phyloP scores from a whole-genome alignment of 2,329 filamentous ascomycete genomes.

The Colletotrichum caudatum region DNA sequence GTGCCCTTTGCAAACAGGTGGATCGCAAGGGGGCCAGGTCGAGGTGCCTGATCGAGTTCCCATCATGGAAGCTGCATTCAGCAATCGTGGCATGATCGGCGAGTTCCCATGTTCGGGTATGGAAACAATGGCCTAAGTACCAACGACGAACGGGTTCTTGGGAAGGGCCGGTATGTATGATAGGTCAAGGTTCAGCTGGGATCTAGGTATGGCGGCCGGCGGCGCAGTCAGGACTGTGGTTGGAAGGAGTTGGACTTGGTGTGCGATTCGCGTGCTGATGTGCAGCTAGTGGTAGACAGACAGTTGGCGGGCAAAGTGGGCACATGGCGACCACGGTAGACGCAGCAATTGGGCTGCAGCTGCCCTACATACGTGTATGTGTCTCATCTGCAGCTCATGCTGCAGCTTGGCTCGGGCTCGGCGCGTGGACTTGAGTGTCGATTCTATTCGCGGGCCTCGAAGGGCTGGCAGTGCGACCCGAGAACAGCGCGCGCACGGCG shows the following conservation, averaged over 20 bases:
- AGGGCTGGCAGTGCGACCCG: conserved; percentile 27
- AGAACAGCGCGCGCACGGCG: conserved; percentile 9
- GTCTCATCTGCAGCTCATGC: conserved; percentile 37
- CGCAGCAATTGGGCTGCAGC: conserved; percentile 32
- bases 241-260: conserved; percentile 11
- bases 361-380: conserved; percentile 34
- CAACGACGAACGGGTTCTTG: background rate
- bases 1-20: conserved; percentile 14
- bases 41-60: conserved; percentile 28
- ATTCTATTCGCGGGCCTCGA: conserved; percentile 22
- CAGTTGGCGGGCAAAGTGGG: background rate
- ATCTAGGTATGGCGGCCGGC: conserved; percentile 12
- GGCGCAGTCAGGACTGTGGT: conserved; percentile 9
- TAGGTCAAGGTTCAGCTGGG: conserved; percentile 6
- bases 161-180: conserved; percentile 21
- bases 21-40: conserved; percentile 26
- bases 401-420: conserved; percentile 19
- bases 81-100: conserved; percentile 26
- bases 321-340: conserved; percentile 25
- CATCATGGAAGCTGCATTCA: conserved; percentile 36
- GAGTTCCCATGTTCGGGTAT: conserved; percentile 14
- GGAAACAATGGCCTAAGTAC: conserved; percentile 8
- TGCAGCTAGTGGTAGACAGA: no score
- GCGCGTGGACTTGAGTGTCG: conserved; percentile 19
- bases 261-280: conserved; percentile 20